Conservation (phyloP, 768 basidiomycete species). For the Naematelia aurantialba region DNA sequence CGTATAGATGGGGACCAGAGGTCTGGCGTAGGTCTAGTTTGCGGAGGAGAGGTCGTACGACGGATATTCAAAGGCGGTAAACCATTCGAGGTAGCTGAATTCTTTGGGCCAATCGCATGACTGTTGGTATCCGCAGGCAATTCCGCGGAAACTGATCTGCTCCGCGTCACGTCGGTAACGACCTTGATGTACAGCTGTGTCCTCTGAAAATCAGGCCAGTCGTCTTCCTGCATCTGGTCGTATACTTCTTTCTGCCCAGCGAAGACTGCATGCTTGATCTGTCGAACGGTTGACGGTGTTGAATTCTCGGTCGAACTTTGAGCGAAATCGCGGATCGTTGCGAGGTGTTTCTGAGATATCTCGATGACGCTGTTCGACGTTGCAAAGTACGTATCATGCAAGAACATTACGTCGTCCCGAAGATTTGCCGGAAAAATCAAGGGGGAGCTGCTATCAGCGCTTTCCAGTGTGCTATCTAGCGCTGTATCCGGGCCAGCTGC, state of each 20-base stretch:
- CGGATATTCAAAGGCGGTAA: background rate
- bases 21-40: background rate
- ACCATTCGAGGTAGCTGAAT: background rate
- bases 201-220: conserved; percentile 81
- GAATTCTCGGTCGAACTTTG: conserved; percentile 51
- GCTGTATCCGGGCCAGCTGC: conserved; percentile 59
- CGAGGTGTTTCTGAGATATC: conserved; percentile 68
- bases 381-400: conserved; percentile 82
- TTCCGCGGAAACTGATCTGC: background rate
- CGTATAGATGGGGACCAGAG: conserved; percentile 7
- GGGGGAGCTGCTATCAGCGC: conserved; percentile 51
- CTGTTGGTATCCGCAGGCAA: background rate
- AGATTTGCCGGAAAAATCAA: conserved; percentile 60
- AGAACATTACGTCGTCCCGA: conserved; percentile 82
- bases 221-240: conserved; percentile 76
- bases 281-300: conserved; percentile 61
- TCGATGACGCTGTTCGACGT: conserved; percentile 54
- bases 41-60: background rate
- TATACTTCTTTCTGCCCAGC: conserved; percentile 80
- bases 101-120: background rate
- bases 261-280: conserved; percentile 62
- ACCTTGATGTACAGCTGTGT: conserved; percentile 93
- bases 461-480: conserved; percentile 56
- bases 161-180: conserved; percentile 55
- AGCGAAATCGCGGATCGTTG: conserved; percentile 64